phyloP scores from a whole-genome alignment of 2,329 filamentous ascomycete species.

The Colletotrichum somersetense region DNA sequence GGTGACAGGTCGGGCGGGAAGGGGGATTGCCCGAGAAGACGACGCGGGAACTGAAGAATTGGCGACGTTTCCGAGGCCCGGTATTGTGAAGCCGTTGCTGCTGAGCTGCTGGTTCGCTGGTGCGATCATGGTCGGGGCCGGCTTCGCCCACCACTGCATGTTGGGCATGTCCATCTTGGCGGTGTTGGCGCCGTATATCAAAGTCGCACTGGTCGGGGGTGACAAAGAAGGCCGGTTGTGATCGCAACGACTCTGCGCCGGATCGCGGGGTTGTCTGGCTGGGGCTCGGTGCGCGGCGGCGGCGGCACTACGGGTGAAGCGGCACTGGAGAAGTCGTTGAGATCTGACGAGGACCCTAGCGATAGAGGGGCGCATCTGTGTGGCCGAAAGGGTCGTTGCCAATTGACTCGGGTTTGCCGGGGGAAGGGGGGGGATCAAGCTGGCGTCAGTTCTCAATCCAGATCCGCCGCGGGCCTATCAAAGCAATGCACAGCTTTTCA shows the following conservation, averaged over 20 bases:
- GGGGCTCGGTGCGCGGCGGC: neutral
- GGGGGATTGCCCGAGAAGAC: neutral
- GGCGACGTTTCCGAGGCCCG: constrained; percentile 36
- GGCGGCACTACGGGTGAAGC: neutral
- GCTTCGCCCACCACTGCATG: constrained; percentile 40
- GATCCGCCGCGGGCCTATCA: neutral
- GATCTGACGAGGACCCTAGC: constrained; percentile 26
- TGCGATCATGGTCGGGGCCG: constrained; percentile 12
- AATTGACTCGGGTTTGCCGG: neutral
- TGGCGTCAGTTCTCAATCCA: neutral
- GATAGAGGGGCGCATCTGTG: constrained; percentile 31
- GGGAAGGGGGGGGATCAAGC: too few species aligned
- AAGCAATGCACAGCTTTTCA: neutral
- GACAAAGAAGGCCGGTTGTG: neutral
- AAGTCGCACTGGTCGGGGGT: neutral
- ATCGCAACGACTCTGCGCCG: neutral
- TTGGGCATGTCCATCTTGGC: constrained; percentile 23
- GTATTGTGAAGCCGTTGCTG: constrained; percentile 33
- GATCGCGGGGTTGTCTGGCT: neutral
- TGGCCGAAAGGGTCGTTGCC: neutral
- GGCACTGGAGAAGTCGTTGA: constrained; percentile 4
- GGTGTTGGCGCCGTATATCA: neutral
- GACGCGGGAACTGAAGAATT: neutral
- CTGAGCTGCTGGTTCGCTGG: constrained; percentile 18
- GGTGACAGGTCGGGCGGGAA: neutral